Percentiles rank a stretch among this genome's conserved stretches.
These are phyloP conservation scores for Pseudogymnoascus sp. DNA, from an alignment of 2,329 filamentous ascomycete species.

Conservation along the genomic window DNA sequence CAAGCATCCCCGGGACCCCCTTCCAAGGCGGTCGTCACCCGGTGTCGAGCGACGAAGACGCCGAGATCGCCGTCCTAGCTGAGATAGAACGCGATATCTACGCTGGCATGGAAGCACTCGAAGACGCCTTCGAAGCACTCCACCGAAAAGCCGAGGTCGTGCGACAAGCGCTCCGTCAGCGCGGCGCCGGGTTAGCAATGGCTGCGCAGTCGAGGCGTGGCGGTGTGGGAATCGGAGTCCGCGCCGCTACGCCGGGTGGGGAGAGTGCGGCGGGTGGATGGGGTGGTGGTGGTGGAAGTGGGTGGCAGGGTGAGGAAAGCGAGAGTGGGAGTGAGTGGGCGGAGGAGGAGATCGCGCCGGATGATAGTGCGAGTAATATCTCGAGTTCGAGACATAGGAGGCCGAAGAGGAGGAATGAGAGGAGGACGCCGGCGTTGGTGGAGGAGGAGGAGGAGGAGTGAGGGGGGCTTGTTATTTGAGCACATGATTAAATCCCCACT, in stretches of 20 bases:
- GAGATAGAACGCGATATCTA: conserved; percentile 94
- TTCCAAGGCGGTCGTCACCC: conserved; percentile 38
- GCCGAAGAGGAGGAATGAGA: conserved; percentile 60
- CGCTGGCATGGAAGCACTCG: conserved; percentile 84
- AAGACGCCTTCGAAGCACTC: conserved; percentile 89
- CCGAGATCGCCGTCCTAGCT: conserved; percentile 80
- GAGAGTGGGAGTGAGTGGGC: conserved; percentile 34
- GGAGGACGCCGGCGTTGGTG: conserved; percentile 65
- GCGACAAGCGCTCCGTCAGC: conserved; percentile 70
- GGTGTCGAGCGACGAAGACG: conserved; percentile 88
- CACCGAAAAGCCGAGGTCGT: conserved; percentile 78
- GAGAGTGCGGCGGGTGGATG: conserved; percentile 18
- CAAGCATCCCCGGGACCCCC: conserved; percentile 31
- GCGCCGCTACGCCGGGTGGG: conserved; percentile 36
- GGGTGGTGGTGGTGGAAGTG: conserved; percentile 25
- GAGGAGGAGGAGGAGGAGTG: conserved; percentile 56
- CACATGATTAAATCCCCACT: too few relatives aligned
- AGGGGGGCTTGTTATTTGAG: too few relatives aligned
- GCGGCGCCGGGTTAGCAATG: conserved; percentile 62
- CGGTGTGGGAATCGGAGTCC: conserved; percentile 26
- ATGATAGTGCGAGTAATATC: conserved; percentile 77
- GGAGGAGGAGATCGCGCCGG: conserved; percentile 58
- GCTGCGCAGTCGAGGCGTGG: conserved; percentile 25
- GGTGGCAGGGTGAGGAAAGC: conserved; percentile 27
- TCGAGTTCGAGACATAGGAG: conserved; percentile 61